These are phyloP conservation scores for Arthroderma uncinatum DNA, from an alignment of 2,329 filamentous ascomycete genomes.

Conservation along the genomic window DNA sequence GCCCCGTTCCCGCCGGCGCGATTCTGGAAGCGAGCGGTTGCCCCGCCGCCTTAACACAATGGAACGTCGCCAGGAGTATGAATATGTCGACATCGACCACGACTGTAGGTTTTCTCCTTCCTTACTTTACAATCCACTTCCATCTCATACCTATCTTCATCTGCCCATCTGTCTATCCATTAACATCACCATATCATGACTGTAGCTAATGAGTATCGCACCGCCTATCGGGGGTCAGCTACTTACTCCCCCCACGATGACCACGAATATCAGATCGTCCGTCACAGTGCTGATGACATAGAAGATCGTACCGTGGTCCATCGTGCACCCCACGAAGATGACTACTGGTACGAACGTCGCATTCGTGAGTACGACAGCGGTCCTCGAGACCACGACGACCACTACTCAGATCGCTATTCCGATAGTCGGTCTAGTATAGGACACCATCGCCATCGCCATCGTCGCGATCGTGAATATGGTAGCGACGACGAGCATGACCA, in stretches of 20 bases:
- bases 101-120: constrained; percentile 30
- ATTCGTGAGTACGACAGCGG: constrained; percentile 45
- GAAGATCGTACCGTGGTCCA: constrained; percentile 40
- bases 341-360: constrained; percentile 51
- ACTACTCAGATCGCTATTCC: constrained; percentile 42
- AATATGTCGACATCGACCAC: constrained; percentile 26
- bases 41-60: constrained; percentile 31
- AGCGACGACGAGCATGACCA: constrained; percentile 49
- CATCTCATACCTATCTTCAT: constrained; percentile 38
- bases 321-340: constrained; percentile 42
- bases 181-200: neutral
- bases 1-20: constrained; percentile 26
- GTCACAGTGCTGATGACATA: constrained; percentile 41
- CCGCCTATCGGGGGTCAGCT: constrained; percentile 42
- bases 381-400: constrained; percentile 31
- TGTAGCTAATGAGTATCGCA: neutral
- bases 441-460: constrained; percentile 34
- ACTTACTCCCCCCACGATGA: constrained; percentile 42
- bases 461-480: constrained; percentile 36
- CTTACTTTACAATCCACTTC: constrained; percentile 32
- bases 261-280: constrained; percentile 49
- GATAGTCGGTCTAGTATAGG: constrained; percentile 26
- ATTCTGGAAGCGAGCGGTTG: constrained; percentile 15
- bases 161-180: constrained; percentile 33
- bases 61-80: constrained; percentile 31